These are phyloP conservation scores for Carex myosuroides DNA, from an alignment of 176 grass and related monocot species.

Conservation along the genomic window DNA sequence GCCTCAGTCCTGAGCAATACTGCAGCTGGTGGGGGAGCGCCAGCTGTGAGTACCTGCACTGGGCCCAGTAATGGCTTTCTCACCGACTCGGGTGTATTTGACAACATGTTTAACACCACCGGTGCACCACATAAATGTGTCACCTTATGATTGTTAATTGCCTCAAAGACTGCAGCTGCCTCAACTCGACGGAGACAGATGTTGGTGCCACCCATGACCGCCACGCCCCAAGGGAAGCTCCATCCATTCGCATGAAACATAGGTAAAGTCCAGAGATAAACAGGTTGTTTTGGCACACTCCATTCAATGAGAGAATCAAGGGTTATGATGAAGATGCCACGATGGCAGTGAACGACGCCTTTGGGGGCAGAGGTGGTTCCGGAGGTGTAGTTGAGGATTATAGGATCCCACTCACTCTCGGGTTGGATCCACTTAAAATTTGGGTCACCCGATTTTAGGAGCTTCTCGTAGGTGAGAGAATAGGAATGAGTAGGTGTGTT, in stretches of 20 bases:
- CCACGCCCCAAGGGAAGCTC: conserved; percentile 49
- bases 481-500: background rate
- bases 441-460: conserved; percentile 51
- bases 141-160: conserved; percentile 33
- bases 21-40: conserved; percentile 34
- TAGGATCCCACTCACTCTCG: conserved; percentile 76
- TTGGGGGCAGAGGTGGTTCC: conserved; percentile 88
- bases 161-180: conserved; percentile 16
- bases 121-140: conserved; percentile 51
- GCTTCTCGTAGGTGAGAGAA: conserved; percentile 47
- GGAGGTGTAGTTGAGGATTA: conserved; percentile 91
- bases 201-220: conserved; percentile 33
- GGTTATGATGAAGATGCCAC: conserved; percentile 48
- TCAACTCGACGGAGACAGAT: conserved; percentile 44
- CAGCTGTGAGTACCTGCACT: conserved; percentile 37
- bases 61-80: conserved; percentile 11
- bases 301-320: conserved; percentile 48
- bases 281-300: conserved; percentile 39
- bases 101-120: conserved; percentile 46
- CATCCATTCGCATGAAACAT: conserved; percentile 91
- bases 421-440: conserved; percentile 63
- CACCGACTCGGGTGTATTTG: conserved; percentile 23
- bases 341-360: conserved; percentile 88
- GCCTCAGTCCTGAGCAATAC: conserved; percentile 35
- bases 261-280: conserved; percentile 79